Base-by-base conservation (phyloP, 2,329 filamentous ascomycete genomes). In the Dothidotthia symphoricarpi region DNA sequence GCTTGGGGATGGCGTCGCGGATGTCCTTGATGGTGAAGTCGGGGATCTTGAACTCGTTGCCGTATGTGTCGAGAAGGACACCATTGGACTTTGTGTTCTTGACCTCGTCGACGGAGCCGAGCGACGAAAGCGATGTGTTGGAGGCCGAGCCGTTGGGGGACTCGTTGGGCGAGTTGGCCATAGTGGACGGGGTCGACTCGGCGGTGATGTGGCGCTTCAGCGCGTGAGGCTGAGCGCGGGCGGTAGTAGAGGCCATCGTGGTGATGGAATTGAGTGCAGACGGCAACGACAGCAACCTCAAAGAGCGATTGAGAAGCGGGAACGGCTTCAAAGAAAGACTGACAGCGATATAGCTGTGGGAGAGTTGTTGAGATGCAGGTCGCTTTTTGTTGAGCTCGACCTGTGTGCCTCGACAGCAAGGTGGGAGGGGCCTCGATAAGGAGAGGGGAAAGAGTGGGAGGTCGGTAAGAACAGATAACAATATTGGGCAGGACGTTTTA, bases 21-120 rank as follows among this genome's bases (percentile, higher is more conserved):
- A 98, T 91, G 66, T 98, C 81, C 77, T 95, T 95, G 78, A 98
- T 95, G 65, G 89, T 95, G 76, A 86, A 98, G 72, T 97, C 85
- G 54, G 93, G 93, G 40, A 95, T 78, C 69, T 88, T 77, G 75
- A 98, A 98, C 62, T 89, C 80, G 70, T 97, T 95, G 70, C 93
- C 93, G 68, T 95, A 93, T 10, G 88, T 91, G 73, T 98, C 90
- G 50, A 93, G 61, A 54, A 98, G 80, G 67, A 83, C 81, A 57
- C 80, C 81, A 55, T 78, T 82, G 25, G 31, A 30, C 51, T 73
- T 69, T 55, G 72, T 72, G 49, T 65, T 63, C 22, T 64, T 46
- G 19, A 45, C 43, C 39, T 76, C 79, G 29, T 79, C 74, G 39
- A 81, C 77, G 9, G 86, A 90, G 39, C 81, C 83, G 66, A 97